phyloP scores from a whole-genome alignment of 1,284 basidiomycete species.

The Cyathus olla region DNA sequence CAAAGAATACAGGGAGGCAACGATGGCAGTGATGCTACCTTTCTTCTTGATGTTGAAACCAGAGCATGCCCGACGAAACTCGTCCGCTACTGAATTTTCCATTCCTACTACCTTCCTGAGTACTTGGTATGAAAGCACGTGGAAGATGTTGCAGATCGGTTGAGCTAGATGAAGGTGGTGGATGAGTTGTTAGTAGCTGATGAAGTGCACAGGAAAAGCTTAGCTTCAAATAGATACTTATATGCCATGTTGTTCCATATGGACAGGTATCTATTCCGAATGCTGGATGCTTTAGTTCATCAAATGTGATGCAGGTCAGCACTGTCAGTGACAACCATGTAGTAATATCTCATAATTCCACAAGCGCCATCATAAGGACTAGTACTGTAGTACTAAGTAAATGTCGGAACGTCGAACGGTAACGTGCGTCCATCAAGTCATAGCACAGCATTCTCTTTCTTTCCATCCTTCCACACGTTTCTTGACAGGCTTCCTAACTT shows the following conservation, averaged over 20 bases:
- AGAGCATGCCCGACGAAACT: conserved; percentile 51
- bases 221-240: neutral
- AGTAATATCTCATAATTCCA: no score
- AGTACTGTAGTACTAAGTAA: no score
- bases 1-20: conserved; percentile 53
- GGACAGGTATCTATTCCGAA: neutral
- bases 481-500: neutral
- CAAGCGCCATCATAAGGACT: no score
- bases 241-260: neutral
- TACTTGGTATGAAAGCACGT: neutral
- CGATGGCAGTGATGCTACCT: conserved; percentile 37
- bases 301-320: neutral
- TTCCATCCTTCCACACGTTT: no score
- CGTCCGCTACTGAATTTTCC: conserved; percentile 17
- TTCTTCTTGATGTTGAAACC: conserved; percentile 47
- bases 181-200: neutral
- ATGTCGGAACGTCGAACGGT: neutral
- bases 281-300: neutral
- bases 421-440: neutral
- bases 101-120: neutral
- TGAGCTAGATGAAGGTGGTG: neutral
- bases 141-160: neutral
- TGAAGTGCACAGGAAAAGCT: neutral
- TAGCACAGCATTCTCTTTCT: neutral
- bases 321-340: no score